Percentiles rank a stretch among this genome's conserved stretches.
phyloP scores from a whole-genome alignment of 2,329 filamentous ascomycete species.

The Hymenoscyphus albidus region DNA sequence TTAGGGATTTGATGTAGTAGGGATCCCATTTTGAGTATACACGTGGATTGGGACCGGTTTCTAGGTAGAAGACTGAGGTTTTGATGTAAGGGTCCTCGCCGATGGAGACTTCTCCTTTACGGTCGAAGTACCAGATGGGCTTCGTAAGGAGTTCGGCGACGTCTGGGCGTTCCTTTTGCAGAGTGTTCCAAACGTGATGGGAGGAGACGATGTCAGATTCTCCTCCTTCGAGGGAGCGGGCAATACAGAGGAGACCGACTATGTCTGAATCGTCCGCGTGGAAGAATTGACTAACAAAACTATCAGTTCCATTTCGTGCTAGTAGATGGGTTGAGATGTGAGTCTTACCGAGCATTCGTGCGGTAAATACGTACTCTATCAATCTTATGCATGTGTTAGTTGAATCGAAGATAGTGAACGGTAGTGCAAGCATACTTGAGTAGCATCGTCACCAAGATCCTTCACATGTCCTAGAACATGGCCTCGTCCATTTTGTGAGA shows the following conservation, averaged over 20 bases:
- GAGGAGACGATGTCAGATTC: slow-evolving; percentile 78
- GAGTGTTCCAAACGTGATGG: slow-evolving; percentile 77
- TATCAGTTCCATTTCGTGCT: slow-evolving; percentile 5
- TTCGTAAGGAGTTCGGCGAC: slow-evolving; percentile 70
- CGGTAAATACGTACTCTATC: slow-evolving; percentile 88
- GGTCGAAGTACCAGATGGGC: slow-evolving; percentile 89
- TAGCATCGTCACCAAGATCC: slow-evolving; percentile 77
- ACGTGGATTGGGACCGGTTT: slow-evolving; percentile 60
- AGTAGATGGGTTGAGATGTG: neutral
- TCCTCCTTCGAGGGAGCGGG: slow-evolving; percentile 73
- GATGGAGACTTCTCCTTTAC: slow-evolving; percentile 75
- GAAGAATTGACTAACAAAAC: slow-evolving; percentile 63
- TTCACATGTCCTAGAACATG: slow-evolving; percentile 89
- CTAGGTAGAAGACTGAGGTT: slow-evolving; percentile 71
- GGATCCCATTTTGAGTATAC: slow-evolving; percentile 88
- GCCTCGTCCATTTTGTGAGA: slow-evolving; percentile 79
- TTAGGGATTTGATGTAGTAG: slow-evolving; percentile 76
- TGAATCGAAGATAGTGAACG: neutral
- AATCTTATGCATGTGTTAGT: slow-evolving; percentile 41
- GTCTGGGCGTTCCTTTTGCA: slow-evolving; percentile 72
- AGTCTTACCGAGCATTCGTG: slow-evolving; percentile 63
- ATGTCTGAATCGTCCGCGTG: slow-evolving; percentile 80
- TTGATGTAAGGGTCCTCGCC: slow-evolving; percentile 74
- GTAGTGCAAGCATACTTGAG: slow-evolving; percentile 34
- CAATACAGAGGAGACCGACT: slow-evolving; percentile 78